Evolutionary conservation across 495 filamentous ascomycete genomes (phyloP).

Genomic region (Neurospora cerealis): DNA sequence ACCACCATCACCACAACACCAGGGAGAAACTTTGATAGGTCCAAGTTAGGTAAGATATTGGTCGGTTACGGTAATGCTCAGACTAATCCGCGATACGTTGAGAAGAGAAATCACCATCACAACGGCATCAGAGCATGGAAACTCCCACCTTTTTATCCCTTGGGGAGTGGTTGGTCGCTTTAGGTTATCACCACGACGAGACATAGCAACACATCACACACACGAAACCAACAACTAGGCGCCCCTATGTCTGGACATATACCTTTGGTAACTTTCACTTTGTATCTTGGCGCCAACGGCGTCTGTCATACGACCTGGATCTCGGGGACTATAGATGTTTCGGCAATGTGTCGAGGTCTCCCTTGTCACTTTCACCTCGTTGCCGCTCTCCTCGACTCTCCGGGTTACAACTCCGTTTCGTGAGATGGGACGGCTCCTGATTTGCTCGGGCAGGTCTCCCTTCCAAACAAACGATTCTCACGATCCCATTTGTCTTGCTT

Average conservation of each 20-base stretch:
- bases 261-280: not conserved
- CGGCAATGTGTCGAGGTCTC: not conserved
- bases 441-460: not conserved
- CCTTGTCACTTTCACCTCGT: not conserved
- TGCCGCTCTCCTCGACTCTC: not conserved
- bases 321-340: not conserved
- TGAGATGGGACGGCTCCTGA: not conserved
- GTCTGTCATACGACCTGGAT: not conserved
- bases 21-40: not conserved
- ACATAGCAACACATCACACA: not conserved
- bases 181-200: not conserved
- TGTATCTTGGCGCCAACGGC: not conserved
- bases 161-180: not conserved
- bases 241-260: not conserved
- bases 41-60: not conserved
- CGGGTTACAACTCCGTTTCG: not conserved
- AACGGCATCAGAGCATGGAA: not conserved
- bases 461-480: not conserved
- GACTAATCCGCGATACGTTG: not conserved
- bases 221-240: not conserved
- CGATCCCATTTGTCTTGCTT: not conserved
- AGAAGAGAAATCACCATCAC: not conserved
- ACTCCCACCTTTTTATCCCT: not conserved
- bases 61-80: not conserved
- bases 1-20: not conserved